These are phyloP conservation scores for Leishmania guyanensis DNA, from an alignment of 208 protist genomes.

Conservation along the genomic window DNA sequence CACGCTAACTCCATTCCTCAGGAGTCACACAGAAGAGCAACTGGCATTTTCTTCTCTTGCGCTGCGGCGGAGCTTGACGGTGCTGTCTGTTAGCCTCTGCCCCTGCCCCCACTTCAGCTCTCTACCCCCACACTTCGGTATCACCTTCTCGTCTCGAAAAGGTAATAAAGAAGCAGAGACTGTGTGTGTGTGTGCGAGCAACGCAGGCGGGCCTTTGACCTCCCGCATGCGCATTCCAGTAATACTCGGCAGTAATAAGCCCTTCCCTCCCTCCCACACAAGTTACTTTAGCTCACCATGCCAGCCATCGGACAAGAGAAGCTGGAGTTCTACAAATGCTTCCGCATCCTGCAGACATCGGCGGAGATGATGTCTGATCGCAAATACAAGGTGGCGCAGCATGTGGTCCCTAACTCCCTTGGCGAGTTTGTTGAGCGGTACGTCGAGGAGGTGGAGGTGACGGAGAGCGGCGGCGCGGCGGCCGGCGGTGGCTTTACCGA, in stretches of 20 bases:
- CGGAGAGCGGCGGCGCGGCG: slow-evolving; percentile 3
- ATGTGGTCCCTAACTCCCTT: slow-evolving; percentile 52
- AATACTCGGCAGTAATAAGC: not conserved
- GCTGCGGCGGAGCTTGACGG: not conserved
- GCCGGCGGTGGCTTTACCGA: slow-evolving; percentile 5
- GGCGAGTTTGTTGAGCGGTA: slow-evolving; percentile 75
- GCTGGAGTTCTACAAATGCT: slow-evolving; percentile 74
- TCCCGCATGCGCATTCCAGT: not conserved
- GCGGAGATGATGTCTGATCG: slow-evolving; percentile 88
- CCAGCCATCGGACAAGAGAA: slow-evolving; percentile 75
- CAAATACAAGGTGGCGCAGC: slow-evolving; percentile 64
- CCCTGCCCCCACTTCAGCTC: not conserved
- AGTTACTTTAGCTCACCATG: slow-evolving; percentile 26
- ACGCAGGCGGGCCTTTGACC: not conserved
- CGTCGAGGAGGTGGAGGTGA: slow-evolving; percentile 34
- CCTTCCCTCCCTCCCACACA: not conserved
- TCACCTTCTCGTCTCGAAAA: not conserved
- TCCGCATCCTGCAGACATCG: slow-evolving; percentile 78
- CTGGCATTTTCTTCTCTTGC: not conserved
- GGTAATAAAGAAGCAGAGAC: not conserved
- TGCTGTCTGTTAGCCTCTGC: not conserved
- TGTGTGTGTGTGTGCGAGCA: not conserved
- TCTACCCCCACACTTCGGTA: not conserved
- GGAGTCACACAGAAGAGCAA: not conserved
- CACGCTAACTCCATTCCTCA: not conserved